Conservation (phyloP, 257 asterid genomes). For the Nicotiana attenuata region DNA sequence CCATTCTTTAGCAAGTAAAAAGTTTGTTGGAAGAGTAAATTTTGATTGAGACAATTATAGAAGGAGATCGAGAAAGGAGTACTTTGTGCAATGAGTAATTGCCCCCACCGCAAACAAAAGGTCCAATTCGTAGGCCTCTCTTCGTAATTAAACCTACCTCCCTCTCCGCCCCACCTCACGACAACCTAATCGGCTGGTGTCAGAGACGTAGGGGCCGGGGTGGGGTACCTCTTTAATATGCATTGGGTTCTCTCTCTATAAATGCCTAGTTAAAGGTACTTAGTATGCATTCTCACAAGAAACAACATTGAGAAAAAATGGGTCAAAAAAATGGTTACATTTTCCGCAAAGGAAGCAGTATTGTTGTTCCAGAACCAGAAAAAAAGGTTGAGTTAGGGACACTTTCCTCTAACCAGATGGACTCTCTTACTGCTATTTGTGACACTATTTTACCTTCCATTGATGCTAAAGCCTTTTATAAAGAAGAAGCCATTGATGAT, state of each 20-base stretch:
- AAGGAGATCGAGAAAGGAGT: no score
- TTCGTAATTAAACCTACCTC: background rate
- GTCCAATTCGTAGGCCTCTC: background rate
- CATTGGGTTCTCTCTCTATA: background rate
- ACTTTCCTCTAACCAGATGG: background rate
- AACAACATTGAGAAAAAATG: background rate
- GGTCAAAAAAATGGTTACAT: background rate
- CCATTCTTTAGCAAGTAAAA: no score
- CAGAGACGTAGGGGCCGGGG: background rate
- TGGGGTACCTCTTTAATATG: background rate
- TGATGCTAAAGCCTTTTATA: background rate
- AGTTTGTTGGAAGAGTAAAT: no score
- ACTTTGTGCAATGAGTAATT: no score
- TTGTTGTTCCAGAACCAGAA: background rate
- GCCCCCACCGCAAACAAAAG: no score
- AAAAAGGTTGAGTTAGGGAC: background rate
- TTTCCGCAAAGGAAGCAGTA: background rate
- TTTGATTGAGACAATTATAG: no score
- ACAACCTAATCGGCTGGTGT: background rate
- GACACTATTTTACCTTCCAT: constrained; percentile 9
- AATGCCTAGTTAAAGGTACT: background rate
- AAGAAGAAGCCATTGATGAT: background rate
- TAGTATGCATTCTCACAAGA: background rate
- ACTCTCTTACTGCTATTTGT: constrained; percentile 5
- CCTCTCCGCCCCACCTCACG: background rate